These are phyloP conservation scores for Chenopodium quinoa DNA, from an alignment of 148 eudicot species.

Conservation along the genomic window DNA sequence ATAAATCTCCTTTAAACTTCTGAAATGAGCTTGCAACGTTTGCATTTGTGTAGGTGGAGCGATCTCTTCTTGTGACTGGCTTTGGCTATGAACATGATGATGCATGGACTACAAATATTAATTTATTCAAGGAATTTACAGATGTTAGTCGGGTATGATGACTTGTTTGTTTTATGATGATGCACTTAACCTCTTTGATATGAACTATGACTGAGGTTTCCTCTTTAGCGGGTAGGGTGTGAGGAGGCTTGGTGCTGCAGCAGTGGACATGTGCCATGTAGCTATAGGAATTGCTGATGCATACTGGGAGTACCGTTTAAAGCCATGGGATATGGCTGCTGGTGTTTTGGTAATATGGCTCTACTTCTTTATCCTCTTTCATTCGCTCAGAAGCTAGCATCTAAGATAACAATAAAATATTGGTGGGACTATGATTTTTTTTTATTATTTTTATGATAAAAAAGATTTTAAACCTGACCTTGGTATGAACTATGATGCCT, in stretches of 20 bases:
- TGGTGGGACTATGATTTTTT: not conserved
- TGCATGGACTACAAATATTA: constrained; percentile 87
- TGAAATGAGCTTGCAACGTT: not conserved
- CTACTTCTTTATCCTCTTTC: constrained; percentile 1
- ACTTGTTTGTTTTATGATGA: not conserved
- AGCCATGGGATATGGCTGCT: constrained; percentile 99
- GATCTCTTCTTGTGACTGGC: constrained; percentile 92
- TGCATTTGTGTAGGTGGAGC: constrained; percentile 59
- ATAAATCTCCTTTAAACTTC: not conserved
- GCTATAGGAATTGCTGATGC: constrained; percentile 93
- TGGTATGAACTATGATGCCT: too few relatives aligned
- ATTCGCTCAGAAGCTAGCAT: not conserved
- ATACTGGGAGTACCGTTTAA: constrained; percentile 96
- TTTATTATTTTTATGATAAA: too few relatives aligned
- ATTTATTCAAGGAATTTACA: constrained; percentile 91
- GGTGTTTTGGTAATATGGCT: constrained; percentile 81
- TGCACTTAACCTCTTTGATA: not conserved
- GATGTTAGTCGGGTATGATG: constrained; percentile 83
- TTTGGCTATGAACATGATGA: constrained; percentile 99
- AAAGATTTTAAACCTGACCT: too few relatives aligned
- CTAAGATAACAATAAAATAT: not conserved
- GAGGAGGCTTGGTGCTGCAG: constrained; percentile 98
- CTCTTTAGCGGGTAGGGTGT: constrained; percentile 60
- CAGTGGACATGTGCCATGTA: constrained; percentile 99
- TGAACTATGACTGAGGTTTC: not conserved